phyloP scores from a whole-genome alignment of 1,284 basidiomycete genomes.

The Ceratobasidium sp. region DNA sequence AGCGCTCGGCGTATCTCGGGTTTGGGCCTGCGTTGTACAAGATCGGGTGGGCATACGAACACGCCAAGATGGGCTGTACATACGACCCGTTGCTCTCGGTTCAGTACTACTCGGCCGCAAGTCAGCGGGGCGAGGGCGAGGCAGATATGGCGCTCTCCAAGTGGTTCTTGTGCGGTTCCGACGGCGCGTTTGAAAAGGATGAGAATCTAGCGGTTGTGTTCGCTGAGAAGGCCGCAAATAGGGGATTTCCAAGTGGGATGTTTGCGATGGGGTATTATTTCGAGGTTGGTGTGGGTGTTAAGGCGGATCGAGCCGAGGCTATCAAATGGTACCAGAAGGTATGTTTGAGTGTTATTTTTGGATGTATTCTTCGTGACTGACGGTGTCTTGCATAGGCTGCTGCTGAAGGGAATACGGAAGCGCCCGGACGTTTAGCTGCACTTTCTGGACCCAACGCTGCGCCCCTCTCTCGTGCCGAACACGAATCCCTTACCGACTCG shows the following conservation, averaged over 20 bases:
- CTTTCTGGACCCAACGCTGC: slow-evolving; percentile 57
- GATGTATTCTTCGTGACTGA: background rate
- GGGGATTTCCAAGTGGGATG: slow-evolving; percentile 84
- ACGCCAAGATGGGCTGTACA: slow-evolving; percentile 85
- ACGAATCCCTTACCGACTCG: slow-evolving; percentile 62
- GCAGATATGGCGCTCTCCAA: slow-evolving; percentile 96
- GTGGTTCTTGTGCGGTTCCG: slow-evolving; percentile 93
- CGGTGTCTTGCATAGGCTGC: slow-evolving; percentile 56
- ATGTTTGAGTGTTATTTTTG: background rate
- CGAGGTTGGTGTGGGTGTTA: slow-evolving; percentile 67
- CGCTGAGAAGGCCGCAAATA: slow-evolving; percentile 88
- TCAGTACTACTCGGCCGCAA: slow-evolving; percentile 89
- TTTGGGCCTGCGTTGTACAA: slow-evolving; percentile 95
- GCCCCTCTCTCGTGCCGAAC: slow-evolving; percentile 62
- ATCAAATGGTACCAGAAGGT: slow-evolving; percentile 53
- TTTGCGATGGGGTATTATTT: slow-evolving; percentile 96
- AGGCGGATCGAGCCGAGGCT: slow-evolving; percentile 58
- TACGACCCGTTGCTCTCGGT: slow-evolving; percentile 93
- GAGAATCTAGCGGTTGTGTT: slow-evolving; percentile 89
- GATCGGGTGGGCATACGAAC: slow-evolving; percentile 91
- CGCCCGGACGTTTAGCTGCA: slow-evolving; percentile 61
- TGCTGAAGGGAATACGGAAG: slow-evolving; percentile 63
- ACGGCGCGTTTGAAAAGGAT: slow-evolving; percentile 86
- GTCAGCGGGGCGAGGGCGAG: slow-evolving; percentile 87
- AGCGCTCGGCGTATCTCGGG: slow-evolving; percentile 86